A percentile compares a stretch with the other conserved stretches of the same genome.
Evolutionary conservation across 306 rosid genomes (phyloP).

Genomic region (Trifolium subterraneum): DNA sequence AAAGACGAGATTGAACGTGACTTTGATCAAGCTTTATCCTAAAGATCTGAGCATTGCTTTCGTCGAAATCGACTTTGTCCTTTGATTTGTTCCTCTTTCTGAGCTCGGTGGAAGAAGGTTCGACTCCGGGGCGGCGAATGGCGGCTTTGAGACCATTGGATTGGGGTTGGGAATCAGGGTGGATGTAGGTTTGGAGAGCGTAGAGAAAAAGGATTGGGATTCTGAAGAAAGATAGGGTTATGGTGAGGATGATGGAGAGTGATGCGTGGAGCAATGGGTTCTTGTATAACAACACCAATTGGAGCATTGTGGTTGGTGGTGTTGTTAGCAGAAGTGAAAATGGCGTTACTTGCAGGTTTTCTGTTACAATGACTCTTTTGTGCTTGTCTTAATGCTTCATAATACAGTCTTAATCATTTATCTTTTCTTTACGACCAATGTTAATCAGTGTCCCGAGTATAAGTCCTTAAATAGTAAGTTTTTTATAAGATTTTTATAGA

Average conservation of each 20-base stretch:
- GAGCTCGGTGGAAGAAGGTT: conserved; percentile 53
- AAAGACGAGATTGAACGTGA: conserved; percentile 77
- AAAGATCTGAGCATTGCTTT: conserved; percentile 91
- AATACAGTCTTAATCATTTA: no score
- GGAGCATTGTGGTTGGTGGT: conserved; percentile 46
- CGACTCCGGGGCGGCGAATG: conserved; percentile 71
- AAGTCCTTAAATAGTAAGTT: no score
- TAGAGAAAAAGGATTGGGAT: conserved; percentile 72
- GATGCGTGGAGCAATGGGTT: conserved; percentile 64
- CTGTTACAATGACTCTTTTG: neutral
- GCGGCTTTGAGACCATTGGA: conserved; percentile 66
- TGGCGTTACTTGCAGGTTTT: conserved; percentile 10
- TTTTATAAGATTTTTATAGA: no score
- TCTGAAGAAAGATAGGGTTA: conserved; percentile 62
- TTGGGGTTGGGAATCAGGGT: conserved; percentile 69
- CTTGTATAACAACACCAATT: conserved; percentile 58
- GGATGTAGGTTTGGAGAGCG: conserved; percentile 80
- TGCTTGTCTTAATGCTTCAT: neutral
- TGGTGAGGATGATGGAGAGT: conserved; percentile 57
- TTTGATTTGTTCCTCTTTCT: conserved; percentile 65
- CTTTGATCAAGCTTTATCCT: conserved; percentile 70
- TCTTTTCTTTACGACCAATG: no score
- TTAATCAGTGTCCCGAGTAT: no score
- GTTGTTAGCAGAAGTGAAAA: neutral
- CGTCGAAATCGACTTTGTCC: conserved; percentile 72